A percentile compares a stretch with the other conserved stretches of the same genome.
These are phyloP conservation scores for Coemansia sp. DNA, from an alignment of 192 early-diverging fungal genomes.

Conservation along the genomic window DNA sequence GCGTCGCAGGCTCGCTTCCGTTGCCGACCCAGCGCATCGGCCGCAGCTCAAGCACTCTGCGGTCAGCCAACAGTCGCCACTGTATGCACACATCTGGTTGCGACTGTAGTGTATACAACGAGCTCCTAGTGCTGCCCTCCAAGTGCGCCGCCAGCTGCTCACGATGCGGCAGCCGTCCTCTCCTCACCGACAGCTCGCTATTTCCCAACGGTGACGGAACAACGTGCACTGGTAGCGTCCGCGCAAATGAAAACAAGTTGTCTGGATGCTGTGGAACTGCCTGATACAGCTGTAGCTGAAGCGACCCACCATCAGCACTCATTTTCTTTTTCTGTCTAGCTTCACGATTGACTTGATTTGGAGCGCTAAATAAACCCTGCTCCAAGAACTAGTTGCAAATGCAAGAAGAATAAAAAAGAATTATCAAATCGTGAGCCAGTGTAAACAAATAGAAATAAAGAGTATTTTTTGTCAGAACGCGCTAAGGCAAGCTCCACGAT, in stretches of 20 bases:
- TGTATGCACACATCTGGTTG: slow-evolving; percentile 48
- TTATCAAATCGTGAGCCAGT: slow-evolving; percentile 1
- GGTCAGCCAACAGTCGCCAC: slow-evolving; percentile 48
- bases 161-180: slow-evolving; percentile 6
- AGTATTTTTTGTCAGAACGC: neutral
- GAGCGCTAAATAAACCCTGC: neutral
- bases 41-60: slow-evolving; percentile 40
- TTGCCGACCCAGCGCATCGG: slow-evolving; percentile 40
- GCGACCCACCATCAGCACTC: slow-evolving; percentile 1
- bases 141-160: slow-evolving; percentile 38
- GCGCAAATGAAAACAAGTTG: slow-evolving; percentile 47
- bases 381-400: neutral
- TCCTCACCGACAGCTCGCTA: neutral
- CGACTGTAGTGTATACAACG: slow-evolving; percentile 39
- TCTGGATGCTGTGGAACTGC: slow-evolving; percentile 39
- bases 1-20: neutral
- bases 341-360: neutral
- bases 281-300: slow-evolving; percentile 45
- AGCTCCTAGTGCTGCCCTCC: slow-evolving; percentile 18
- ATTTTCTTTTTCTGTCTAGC: neutral
- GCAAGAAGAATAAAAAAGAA: neutral
- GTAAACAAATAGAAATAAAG: neutral
- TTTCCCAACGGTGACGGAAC: slow-evolving; percentile 28
- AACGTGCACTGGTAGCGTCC: slow-evolving; percentile 21
- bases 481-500: no score